phyloP scores from a whole-genome alignment of 2,329 filamentous ascomycete genomes.

The Shiraia sp. region DNA sequence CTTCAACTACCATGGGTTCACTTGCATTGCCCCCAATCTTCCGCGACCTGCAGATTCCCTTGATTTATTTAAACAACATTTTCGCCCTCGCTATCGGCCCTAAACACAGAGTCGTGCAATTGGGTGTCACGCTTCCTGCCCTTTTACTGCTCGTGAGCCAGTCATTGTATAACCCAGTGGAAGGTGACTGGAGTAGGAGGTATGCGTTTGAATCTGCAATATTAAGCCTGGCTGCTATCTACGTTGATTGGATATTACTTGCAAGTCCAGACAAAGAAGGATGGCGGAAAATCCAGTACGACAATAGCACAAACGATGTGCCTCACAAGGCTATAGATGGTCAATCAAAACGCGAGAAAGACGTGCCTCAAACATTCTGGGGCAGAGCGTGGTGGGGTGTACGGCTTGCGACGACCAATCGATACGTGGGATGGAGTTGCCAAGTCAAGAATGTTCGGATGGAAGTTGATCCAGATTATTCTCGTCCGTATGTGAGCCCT shows the following conservation, averaged over 20 bases:
- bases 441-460: slow-evolving; percentile 32
- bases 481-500: slow-evolving; percentile 25
- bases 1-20: slow-evolving; percentile 1
- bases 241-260: slow-evolving; percentile 27
- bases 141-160: slow-evolving; percentile 19
- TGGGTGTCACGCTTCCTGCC: slow-evolving; percentile 16
- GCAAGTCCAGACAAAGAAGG: slow-evolving; percentile 25
- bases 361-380: slow-evolving; percentile 9
- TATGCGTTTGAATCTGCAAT: slow-evolving; percentile 16
- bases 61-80: slow-evolving; percentile 17
- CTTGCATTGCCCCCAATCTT: slow-evolving; percentile 13
- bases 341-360: neutral
- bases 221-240: slow-evolving; percentile 8
- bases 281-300: slow-evolving; percentile 27
- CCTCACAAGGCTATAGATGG: slow-evolving; percentile 1
- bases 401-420: slow-evolving; percentile 13
- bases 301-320: neutral
- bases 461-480: slow-evolving; percentile 20
- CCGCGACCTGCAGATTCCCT: slow-evolving; percentile 11
- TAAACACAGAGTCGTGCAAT: slow-evolving; percentile 6
- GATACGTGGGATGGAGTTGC: slow-evolving; percentile 31
- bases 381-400: slow-evolving; percentile 27
- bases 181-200: slow-evolving; percentile 13
- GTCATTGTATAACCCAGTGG: slow-evolving; percentile 17
- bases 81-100: slow-evolving; percentile 19